Evolutionary conservation across 257 asterid species (phyloP).

Genomic region (Sherardia arvensis): DNA sequence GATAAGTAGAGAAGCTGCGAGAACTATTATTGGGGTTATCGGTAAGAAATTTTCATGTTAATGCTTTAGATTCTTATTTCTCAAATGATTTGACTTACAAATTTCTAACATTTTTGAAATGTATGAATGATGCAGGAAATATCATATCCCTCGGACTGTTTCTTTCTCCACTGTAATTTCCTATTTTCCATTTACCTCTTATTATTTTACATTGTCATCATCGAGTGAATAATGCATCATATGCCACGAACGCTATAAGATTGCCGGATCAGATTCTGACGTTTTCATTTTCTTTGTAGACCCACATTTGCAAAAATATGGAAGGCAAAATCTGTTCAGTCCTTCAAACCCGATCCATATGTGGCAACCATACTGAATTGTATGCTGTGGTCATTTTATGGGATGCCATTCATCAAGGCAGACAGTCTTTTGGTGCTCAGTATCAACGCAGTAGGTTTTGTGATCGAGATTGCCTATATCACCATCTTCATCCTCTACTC

Average conservation of each 20-base stretch:
- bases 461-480: conserved; percentile 31
- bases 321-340: conserved; percentile 42
- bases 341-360: conserved; percentile 41
- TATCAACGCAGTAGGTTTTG: conserved; percentile 48
- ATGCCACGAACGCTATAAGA: too few species aligned
- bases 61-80: not conserved
- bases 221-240: too few species aligned
- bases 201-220: not conserved
- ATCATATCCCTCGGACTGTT: conserved; percentile 5
- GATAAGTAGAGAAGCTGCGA: not conserved
- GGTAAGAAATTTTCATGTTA: conserved; percentile 1
- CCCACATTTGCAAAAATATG: conserved; percentile 48
- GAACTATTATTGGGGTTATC: conserved; percentile 3
- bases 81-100: not conserved
- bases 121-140: conserved; percentile 7
- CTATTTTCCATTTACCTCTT: not conserved
- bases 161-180: not conserved
- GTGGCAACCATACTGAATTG: conserved; percentile 47
- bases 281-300: conserved; percentile 21
- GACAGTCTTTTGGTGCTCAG: conserved; percentile 53
- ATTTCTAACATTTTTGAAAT: not conserved
- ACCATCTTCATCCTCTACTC: conserved; percentile 38
- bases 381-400: conserved; percentile 59
- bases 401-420: conserved; percentile 59
- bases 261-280: not conserved